These are phyloP conservation scores for Arthrinium phaeospermum DNA, from an alignment of 2,329 filamentous ascomycete genomes.

Conservation along the genomic window DNA sequence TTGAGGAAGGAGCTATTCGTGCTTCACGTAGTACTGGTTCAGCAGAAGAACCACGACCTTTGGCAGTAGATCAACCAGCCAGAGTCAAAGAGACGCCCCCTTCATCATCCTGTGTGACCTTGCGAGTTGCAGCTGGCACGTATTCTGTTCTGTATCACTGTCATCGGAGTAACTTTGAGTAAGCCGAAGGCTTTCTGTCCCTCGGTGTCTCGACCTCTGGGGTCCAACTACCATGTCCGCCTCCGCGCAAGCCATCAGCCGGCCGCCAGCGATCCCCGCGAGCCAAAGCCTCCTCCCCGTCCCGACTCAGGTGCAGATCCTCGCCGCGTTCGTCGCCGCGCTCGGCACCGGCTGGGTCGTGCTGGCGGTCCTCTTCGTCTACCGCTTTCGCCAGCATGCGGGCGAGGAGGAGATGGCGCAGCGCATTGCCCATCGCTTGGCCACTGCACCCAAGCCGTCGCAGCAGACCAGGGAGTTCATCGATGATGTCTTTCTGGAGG, in stretches of 20 bases:
- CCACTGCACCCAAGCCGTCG: neutral
- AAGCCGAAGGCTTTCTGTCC: neutral
- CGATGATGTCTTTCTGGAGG: neutral
- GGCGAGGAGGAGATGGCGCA: neutral
- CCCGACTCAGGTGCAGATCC: slow-evolving; percentile 15
- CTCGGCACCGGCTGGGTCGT: slow-evolving; percentile 11
- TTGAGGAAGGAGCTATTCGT: neutral
- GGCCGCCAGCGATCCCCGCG: neutral
- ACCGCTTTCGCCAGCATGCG: neutral
- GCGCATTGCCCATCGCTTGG: neutral
- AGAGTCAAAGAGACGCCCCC: neutral
- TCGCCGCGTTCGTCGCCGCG: slow-evolving; percentile 6
- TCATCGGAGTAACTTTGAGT: too few relatives aligned
- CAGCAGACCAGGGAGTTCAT: neutral
- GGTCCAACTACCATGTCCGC: neutral
- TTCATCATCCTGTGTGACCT: neutral
- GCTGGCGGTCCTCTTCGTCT: neutral
- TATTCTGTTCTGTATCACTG: neutral
- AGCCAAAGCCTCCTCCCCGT: slow-evolving; percentile 1
- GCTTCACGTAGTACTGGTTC: neutral
- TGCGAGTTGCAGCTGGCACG: neutral
- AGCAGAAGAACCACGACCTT: neutral
- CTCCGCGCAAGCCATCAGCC: neutral
- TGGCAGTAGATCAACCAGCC: neutral
- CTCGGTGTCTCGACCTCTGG: neutral